These are phyloP conservation scores for Penicillium sp. DNA, from an alignment of 2,329 filamentous ascomycete genomes.

Conservation along the genomic window DNA sequence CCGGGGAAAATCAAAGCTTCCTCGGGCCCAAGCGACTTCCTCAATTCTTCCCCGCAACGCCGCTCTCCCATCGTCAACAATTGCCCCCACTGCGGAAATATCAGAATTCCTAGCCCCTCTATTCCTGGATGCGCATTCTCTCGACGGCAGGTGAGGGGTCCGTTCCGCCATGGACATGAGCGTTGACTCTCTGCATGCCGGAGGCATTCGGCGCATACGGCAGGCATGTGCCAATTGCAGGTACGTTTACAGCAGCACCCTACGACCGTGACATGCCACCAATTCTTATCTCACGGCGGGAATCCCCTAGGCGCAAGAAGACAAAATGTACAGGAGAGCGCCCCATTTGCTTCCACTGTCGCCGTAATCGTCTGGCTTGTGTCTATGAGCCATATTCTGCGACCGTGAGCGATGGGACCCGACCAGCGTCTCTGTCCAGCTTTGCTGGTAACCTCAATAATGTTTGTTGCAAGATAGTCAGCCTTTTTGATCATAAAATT, in stretches of 20 bases:
- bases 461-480: background rate
- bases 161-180: slow-evolving; percentile 10
- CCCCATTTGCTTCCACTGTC: slow-evolving; percentile 28
- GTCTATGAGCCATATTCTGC: slow-evolving; percentile 29
- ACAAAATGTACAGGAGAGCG: slow-evolving; percentile 30
- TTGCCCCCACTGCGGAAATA: background rate
- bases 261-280: background rate
- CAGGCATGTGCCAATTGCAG: slow-evolving; percentile 33
- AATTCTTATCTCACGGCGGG: background rate
- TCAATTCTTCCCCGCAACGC: background rate
- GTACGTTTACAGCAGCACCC: slow-evolving; percentile 13
- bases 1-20: background rate
- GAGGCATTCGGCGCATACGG: slow-evolving; percentile 28
- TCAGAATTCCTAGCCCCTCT: background rate
- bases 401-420: slow-evolving; percentile 10
- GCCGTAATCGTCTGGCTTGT: slow-evolving; percentile 26
- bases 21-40: background rate
- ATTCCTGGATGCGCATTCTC: background rate
- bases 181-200: slow-evolving; percentile 5
- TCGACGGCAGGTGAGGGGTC: background rate
- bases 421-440: background rate
- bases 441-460: slow-evolving; percentile 2
- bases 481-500: background rate
- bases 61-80: background rate
- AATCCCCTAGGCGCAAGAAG: slow-evolving; percentile 23